These are phyloP conservation scores for Coniochaeta prunicola DNA, from an alignment of 2,329 filamentous ascomycete genomes.

Conservation along the genomic window DNA sequence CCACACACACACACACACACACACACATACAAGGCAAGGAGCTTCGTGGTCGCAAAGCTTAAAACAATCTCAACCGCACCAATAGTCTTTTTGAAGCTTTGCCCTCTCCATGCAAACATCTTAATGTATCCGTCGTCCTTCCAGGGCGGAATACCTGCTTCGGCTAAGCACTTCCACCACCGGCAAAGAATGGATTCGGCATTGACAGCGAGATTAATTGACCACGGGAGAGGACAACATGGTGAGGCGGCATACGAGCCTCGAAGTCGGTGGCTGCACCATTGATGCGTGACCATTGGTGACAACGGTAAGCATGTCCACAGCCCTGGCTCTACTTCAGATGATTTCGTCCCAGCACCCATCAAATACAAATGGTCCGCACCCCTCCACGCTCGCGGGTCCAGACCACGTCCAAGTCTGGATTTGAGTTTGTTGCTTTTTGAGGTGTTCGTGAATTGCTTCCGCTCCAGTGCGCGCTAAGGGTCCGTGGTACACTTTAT, in stretches of 20 bases:
- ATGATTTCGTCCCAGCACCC: background rate
- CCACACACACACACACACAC: slow-evolving; percentile 3
- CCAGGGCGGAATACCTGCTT: background rate
- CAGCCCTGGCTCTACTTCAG: background rate
- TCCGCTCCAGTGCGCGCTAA: background rate
- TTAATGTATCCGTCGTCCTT: background rate
- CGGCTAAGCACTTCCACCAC: background rate
- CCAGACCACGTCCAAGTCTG: background rate
- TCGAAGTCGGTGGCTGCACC: background rate
- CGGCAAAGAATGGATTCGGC: background rate
- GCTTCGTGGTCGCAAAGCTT: background rate
- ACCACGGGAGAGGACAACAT: background rate
- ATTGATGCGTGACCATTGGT: background rate
- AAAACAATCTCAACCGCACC: background rate
- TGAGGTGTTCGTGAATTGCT: background rate
- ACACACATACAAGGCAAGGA: background rate
- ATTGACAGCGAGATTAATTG: background rate
- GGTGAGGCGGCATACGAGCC: background rate
- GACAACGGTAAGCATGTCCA: background rate
- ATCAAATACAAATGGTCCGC: background rate
- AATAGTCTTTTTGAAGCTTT: background rate
- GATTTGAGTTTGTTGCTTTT: background rate
- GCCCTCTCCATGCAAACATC: background rate
- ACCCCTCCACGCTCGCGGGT: background rate
- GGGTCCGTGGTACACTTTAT: slow-evolving; percentile 11